Evolutionary conservation across 306 rosid genomes (phyloP), one percentile per base, ranked within the genome.

Genomic region (Dalbergia cochinchinensis): DNA sequence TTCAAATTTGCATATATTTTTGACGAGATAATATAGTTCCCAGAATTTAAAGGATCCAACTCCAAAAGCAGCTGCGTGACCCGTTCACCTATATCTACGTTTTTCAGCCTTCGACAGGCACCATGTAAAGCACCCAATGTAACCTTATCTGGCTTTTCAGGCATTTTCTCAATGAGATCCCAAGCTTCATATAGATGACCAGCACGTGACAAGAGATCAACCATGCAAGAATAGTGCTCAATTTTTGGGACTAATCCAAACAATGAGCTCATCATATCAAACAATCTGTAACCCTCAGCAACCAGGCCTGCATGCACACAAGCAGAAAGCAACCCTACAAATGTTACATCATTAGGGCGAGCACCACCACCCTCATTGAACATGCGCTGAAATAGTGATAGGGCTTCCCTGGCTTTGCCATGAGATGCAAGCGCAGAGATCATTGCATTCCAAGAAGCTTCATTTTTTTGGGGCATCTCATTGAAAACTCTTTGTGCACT

Each of bases 211-310:
- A 94, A 72, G 79, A 94, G 97, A 75, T 94, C 97, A 65, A 92
- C 94, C 94, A 91, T 89, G 87, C 97, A 94, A 83, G 99, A 92
- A 85, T 88, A 90, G 57, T 94, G 99, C 89, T 94, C 99, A n/a
- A 94, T 79, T 86, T 90, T 92, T 0, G 99, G 97, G 22, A 91
- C 83, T 81, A 92, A 80, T 57, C 94, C 89, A 71, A 88, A 94
- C 58, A 87, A 80, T 6, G 89, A 77, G 71, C 89, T 80, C 97
- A 94, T 91, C 88, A 81, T 78, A 78, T 90, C 78, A 83, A 94
- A 94, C 59, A 92, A 85, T 72, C 78, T 78, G 68, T 86, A 87
- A 19, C 97, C 97, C 64, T 92, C 92, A 22, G 83, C 85, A 11
- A 94, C 91, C 60, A 94, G 75, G 73, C 97, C 99, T 45, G 50